Conservation (phyloP, 2,329 filamentous ascomycete genomes). For the Coniochaeta prunicola region DNA sequence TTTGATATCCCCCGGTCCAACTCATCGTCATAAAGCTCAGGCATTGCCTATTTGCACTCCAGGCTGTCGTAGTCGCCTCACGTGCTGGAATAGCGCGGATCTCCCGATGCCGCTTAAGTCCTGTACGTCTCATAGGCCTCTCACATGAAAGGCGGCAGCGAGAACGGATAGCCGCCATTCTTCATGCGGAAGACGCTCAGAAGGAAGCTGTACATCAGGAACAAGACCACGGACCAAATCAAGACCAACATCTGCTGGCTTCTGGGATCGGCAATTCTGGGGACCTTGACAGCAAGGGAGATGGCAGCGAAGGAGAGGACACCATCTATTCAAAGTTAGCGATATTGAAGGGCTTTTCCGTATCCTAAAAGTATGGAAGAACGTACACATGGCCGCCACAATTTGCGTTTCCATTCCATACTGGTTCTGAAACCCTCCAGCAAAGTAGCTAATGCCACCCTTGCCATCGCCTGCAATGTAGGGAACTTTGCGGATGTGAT, state of each 20-base stretch:
- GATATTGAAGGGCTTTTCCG: not conserved
- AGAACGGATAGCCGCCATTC: constrained; percentile 93
- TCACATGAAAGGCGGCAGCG: constrained; percentile 78
- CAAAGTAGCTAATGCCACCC: constrained; percentile 86
- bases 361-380: not conserved
- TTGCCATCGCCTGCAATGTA: constrained; percentile 81
- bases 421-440: constrained; percentile 86
- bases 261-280: constrained; percentile 72
- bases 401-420: constrained; percentile 94
- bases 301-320: constrained; percentile 85
- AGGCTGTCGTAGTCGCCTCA: not conserved
- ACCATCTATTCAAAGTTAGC: constrained; percentile 36
- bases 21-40: not conserved
- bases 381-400: constrained; percentile 80
- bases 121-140: not conserved
- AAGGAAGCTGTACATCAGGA: constrained; percentile 87
- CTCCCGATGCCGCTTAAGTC: not conserved
- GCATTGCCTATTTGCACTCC: not conserved
- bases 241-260: constrained; percentile 76
- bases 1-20: not conserved
- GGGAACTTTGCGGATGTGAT: constrained; percentile 92
- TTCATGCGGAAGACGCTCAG: constrained; percentile 91
- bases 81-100: not conserved
- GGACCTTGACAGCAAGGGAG: constrained; percentile 83
- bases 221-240: constrained; percentile 68